phyloP scores from a whole-genome alignment of 768 basidiomycete genomes.

The Agrocybe praecox region DNA sequence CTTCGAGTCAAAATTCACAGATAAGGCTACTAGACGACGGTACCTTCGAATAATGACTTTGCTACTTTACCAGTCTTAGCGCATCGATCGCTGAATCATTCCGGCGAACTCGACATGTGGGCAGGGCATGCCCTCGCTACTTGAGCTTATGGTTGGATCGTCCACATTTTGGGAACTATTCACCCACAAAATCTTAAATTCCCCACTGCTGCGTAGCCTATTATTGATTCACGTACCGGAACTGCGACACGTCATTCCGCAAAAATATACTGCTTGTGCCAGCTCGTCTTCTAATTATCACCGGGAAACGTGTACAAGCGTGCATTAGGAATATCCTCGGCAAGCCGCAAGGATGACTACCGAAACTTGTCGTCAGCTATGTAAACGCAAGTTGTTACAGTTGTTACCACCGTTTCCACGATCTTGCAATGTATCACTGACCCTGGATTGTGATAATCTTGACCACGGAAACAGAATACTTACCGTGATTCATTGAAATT shows the following conservation, averaged over 20 bases:
- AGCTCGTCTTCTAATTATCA: neutral
- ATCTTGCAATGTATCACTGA: no score
- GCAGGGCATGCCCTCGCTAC: neutral
- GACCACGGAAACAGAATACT: no score
- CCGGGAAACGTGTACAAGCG: neutral
- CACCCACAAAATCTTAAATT: neutral
- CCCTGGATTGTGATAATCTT: no score
- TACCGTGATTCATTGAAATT: no score
- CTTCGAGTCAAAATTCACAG: no score
- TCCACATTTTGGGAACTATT: neutral
- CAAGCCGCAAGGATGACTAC: neutral
- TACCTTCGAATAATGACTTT: neutral
- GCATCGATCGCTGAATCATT: neutral
- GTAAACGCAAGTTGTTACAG: neutral
- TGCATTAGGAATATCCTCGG: neutral
- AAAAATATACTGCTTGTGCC: neutral
- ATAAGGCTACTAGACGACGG: no score
- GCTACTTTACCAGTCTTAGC: neutral
- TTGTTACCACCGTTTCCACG: no score
- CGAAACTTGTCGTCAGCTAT: neutral
- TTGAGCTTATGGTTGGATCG: no score
- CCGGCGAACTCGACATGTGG: constrained; percentile 2
- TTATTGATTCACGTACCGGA: neutral
- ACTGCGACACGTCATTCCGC: neutral
- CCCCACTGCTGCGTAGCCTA: neutral